phyloP scores from a whole-genome alignment of 1,139 yeast species.

The Scheffersomyces illinoinensis region DNA sequence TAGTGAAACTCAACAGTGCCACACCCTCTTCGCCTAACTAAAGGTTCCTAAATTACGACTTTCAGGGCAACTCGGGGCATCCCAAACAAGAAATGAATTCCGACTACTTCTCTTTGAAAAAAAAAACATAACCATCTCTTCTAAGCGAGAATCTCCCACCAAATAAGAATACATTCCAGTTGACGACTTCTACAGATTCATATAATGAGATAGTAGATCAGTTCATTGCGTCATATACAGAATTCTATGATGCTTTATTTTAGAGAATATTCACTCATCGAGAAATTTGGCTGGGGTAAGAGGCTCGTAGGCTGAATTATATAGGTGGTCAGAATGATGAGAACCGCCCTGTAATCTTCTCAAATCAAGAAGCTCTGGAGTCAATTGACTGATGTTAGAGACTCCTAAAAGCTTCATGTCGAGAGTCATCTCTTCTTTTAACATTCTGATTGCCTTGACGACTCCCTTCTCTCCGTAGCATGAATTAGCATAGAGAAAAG shows the following conservation, averaged over 20 bases:
- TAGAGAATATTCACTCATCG: slow-evolving; percentile 1
- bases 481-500: slow-evolving; percentile 50
- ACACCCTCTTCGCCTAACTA: not conserved
- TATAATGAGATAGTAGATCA: not conserved
- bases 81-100: not conserved
- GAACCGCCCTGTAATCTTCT: slow-evolving; percentile 8
- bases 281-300: slow-evolving; percentile 13
- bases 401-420: slow-evolving; percentile 53
- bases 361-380: slow-evolving; percentile 16
- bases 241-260: no score
- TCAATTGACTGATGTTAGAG: slow-evolving; percentile 35
- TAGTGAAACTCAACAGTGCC: not conserved
- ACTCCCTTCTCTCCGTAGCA: slow-evolving; percentile 55
- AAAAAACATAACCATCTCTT: not conserved
- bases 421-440: slow-evolving; percentile 46
- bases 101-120: not conserved
- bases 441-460: slow-evolving; percentile 38
- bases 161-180: not conserved
- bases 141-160: not conserved
- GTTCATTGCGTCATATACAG: not conserved
- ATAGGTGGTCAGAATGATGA: slow-evolving; percentile 10
- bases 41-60: not conserved
- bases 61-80: not conserved
- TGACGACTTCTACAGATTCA: not conserved
- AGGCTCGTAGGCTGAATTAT: slow-evolving; percentile 13